Evolutionary conservation across 257 asterid genomes (phyloP).

Genomic region (Solanum chmielewskii): DNA sequence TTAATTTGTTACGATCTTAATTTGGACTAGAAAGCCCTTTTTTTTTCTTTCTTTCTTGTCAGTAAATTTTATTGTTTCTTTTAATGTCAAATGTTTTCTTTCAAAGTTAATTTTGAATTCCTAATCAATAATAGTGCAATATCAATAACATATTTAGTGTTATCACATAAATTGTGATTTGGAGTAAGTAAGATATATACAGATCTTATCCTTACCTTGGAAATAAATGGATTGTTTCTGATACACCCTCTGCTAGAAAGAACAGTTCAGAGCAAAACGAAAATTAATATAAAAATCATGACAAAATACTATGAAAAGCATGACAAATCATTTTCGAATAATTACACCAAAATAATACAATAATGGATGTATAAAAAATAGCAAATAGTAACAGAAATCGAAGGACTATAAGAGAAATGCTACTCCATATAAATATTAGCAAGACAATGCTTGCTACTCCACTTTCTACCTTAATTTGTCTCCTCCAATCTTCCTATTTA

Average conservation of each 20-base stretch:
- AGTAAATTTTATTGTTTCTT: neutral
- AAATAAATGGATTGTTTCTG: neutral
- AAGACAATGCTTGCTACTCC: neutral
- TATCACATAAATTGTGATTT: too few relatives aligned
- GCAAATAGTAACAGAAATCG: neutral
- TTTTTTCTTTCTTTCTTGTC: neutral
- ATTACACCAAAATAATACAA: neutral
- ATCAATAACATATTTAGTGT: too few relatives aligned
- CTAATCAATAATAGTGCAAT: too few relatives aligned
- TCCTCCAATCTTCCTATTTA: neutral
- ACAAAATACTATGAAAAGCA: neutral
- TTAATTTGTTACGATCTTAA: neutral
- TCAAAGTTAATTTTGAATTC: neutral
- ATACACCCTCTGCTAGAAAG: accelerated
- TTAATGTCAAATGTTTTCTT: neutral
- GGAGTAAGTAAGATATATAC: too few relatives aligned
- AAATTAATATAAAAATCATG: neutral
- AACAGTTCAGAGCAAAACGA: neutral
- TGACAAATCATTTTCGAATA: neutral
- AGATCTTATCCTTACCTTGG: neutral
- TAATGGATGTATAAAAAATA: neutral
- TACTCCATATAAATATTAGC: neutral
- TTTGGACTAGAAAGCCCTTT: neutral
- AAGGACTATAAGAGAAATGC: neutral
- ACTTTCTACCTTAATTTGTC: neutral